A percentile compares a stretch with the other conserved stretches of the same genome.
Evolutionary conservation across 2,329 filamentous ascomycete species (phyloP).

Genomic region (Pseudocercospora fuligena): DNA sequence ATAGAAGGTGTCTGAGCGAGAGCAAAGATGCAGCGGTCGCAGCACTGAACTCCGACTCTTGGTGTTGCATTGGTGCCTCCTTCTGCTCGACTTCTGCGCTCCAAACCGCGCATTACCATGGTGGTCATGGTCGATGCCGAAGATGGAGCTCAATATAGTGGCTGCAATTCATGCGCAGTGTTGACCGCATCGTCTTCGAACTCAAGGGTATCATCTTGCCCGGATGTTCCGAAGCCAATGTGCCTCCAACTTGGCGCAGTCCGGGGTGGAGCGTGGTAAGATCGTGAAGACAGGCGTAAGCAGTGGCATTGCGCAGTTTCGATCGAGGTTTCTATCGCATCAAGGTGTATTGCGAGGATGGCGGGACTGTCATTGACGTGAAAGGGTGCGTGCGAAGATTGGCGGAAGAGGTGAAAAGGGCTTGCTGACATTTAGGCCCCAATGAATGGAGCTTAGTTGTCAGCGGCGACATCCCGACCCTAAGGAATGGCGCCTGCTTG

Average conservation of each 20-base stretch:
- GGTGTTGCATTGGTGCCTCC: not conserved
- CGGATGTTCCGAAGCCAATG: not conserved
- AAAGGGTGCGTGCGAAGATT: too few relatives aligned
- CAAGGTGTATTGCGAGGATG: too few relatives aligned
- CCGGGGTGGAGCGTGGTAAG: not conserved
- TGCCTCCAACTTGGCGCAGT: not conserved
- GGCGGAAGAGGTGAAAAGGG: too few relatives aligned
- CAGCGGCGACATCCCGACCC: too few relatives aligned
- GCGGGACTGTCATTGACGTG: too few relatives aligned
- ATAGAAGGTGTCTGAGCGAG: not conserved
- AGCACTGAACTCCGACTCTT: not conserved
- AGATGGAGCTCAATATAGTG: not conserved
- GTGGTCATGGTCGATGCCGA: not conserved
- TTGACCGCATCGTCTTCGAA: not conserved
- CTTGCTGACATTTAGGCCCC: too few relatives aligned
- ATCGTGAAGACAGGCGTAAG: not conserved
- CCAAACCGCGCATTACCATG: not conserved
- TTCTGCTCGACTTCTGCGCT: not conserved
- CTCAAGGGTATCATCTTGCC: not conserved
- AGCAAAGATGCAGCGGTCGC: not conserved
- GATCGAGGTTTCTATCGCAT: not conserved
- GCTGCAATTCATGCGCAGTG: too few relatives aligned
- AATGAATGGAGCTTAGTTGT: too few relatives aligned
- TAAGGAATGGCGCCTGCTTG: too few relatives aligned
- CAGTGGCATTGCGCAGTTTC: not conserved